These are phyloP conservation scores for Irpex rosettiformis DNA, from an alignment of 1,284 basidiomycete species.

Conservation along the genomic window DNA sequence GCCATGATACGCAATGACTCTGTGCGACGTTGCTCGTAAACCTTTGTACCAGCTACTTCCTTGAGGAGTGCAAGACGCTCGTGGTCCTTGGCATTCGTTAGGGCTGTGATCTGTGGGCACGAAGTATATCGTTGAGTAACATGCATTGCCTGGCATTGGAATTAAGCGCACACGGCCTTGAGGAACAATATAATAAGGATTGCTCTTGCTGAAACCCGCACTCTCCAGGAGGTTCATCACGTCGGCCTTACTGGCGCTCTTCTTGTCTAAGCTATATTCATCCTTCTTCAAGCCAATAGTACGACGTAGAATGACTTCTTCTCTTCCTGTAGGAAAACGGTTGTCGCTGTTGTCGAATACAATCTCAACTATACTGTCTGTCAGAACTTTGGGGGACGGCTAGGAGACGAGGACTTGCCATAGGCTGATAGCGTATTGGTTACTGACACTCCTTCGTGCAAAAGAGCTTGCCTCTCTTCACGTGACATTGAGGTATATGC, in stretches of 20 bases:
- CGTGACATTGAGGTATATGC: slow-evolving; percentile 95
- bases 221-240: slow-evolving; percentile 95
- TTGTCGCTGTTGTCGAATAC: slow-evolving; percentile 89
- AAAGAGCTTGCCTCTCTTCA: slow-evolving; percentile 88
- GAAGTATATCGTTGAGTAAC: no score
- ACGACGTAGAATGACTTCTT: slow-evolving; percentile 82
- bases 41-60: slow-evolving; percentile 97
- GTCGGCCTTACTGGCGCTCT: slow-evolving; percentile 93
- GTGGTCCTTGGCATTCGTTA: slow-evolving; percentile 97
- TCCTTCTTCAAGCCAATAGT: slow-evolving; percentile 99
- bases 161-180: slow-evolving; percentile 91
- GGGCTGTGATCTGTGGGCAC: slow-evolving; percentile 76
- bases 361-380: slow-evolving; percentile 59
- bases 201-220: slow-evolving; percentile 95
- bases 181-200: slow-evolving; percentile 99
- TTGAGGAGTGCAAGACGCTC: slow-evolving; percentile 93
- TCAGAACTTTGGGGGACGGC: neutral
- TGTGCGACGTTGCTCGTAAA: slow-evolving; percentile 92
- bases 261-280: slow-evolving; percentile 96
- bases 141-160: no score
- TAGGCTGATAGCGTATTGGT: slow-evolving; percentile 92
- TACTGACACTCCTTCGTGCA: slow-evolving; percentile 91
- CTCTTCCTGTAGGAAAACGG: slow-evolving; percentile 86
- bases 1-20: slow-evolving; percentile 96
- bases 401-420: slow-evolving; percentile 44